Percentiles rank a stretch among this genome's conserved stretches.
Conservation (phyloP, 257 asterid species). For the Nicotiana knightiana region DNA sequence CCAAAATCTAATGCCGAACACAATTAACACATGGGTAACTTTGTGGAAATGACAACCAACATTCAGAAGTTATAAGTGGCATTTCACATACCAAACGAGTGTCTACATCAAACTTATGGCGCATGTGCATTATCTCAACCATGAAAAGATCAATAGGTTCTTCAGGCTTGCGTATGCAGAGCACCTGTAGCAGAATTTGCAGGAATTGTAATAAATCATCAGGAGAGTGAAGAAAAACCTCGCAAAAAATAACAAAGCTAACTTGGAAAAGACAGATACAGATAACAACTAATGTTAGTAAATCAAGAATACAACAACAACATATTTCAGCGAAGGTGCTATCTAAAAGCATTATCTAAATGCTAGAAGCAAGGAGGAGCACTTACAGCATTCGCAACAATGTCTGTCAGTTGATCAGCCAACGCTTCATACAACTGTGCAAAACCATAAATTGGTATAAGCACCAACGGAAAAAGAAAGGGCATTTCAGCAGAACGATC, state of each 20-base stretch:
- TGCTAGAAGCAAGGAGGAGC: slow-evolving; percentile 4
- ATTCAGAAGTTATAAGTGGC: background rate
- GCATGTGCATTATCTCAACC: slow-evolving; percentile 99
- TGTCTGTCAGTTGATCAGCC: slow-evolving; percentile 93
- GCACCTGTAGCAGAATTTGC: slow-evolving; percentile 51
- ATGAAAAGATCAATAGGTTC: slow-evolving; percentile 93
- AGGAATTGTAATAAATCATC: background rate
- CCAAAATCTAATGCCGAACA: background rate
- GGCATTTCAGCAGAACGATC: background rate
- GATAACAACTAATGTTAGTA: background rate
- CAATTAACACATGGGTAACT: background rate
- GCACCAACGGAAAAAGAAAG: background rate
- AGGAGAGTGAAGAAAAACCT: background rate
- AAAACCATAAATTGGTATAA: slow-evolving; percentile 2
- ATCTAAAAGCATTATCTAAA: background rate
- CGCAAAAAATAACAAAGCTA: background rate
- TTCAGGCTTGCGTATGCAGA: slow-evolving; percentile 93
- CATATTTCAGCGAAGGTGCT: background rate
- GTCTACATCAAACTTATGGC: slow-evolving; percentile 98
- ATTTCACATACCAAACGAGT: slow-evolving; percentile 71
- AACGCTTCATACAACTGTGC: slow-evolving; percentile 79
- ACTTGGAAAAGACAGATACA: background rate
- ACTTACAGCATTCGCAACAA: slow-evolving; percentile 85
- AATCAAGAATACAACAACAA: background rate
- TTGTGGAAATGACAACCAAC: background rate